Evolutionary conservation across 352 stramenopile species (phyloP).

Genomic region (Pythium oligandrum): DNA sequence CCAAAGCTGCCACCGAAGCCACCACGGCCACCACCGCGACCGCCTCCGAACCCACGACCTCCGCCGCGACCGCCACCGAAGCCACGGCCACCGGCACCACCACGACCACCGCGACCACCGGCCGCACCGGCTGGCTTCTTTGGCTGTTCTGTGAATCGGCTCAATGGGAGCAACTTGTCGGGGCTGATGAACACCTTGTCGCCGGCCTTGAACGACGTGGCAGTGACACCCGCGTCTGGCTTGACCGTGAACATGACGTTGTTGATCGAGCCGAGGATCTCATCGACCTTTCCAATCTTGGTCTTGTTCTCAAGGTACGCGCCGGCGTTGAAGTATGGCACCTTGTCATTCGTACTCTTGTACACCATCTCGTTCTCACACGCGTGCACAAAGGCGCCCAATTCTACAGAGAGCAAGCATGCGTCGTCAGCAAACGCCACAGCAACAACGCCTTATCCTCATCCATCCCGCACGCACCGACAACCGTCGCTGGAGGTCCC

Average conservation of each 20-base stretch:
- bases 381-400: constrained; percentile 95
- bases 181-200: constrained; percentile 98
- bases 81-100: constrained; percentile 37
- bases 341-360: constrained; percentile 93
- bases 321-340: constrained; percentile 99
- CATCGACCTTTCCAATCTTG: constrained; percentile 98
- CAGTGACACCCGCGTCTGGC: constrained; percentile 92
- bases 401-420: constrained; percentile 57
- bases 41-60: constrained; percentile 23
- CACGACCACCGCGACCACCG: constrained; percentile 31
- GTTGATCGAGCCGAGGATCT: constrained; percentile 97
- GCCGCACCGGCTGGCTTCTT: constrained; percentile 49
- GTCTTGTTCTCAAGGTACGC: constrained; percentile 99
- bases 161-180: constrained; percentile 95
- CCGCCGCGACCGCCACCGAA: constrained; percentile 18
- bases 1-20: constrained; percentile 36
- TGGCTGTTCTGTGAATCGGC: constrained; percentile 93
- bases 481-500: constrained; percentile 64
- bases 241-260: constrained; percentile 97
- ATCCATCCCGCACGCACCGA: constrained; percentile 32
- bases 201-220: constrained; percentile 94
- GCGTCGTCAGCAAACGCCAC: neutral
- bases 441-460: neutral
- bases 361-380: constrained; percentile 98
- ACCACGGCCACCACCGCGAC: constrained; percentile 30